phyloP scores from a whole-genome alignment of 441 rosid genomes.

The Codiaeum variegatum region DNA sequence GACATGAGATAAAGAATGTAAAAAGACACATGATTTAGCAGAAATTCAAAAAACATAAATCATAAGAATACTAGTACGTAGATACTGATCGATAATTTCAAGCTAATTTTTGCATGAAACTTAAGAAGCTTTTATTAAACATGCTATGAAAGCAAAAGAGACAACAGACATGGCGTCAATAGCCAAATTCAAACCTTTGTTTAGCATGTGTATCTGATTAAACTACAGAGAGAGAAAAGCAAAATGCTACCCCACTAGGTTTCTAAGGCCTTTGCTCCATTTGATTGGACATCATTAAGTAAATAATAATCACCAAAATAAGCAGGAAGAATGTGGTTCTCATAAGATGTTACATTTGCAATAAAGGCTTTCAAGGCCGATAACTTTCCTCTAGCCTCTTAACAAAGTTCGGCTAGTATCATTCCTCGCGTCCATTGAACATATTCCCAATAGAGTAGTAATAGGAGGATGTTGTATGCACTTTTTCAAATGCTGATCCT shows the following conservation, averaged over 20 bases:
- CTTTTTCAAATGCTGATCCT: not conserved
- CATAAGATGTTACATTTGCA: not conserved
- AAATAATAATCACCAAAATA: not conserved
- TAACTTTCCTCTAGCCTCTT: not conserved
- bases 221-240: not conserved
- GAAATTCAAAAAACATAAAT: not conserved
- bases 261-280: too few species aligned
- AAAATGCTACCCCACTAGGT: not conserved
- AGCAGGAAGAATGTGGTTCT: not conserved
- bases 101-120: not conserved
- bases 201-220: not conserved
- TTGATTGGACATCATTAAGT: too few species aligned
- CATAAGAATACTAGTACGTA: not conserved
- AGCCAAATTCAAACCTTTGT: not conserved
- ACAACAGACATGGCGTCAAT: not conserved
- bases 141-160: not conserved
- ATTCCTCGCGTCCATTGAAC: not conserved
- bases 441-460: not conserved
- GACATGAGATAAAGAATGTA: not conserved
- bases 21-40: not conserved
- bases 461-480: not conserved
- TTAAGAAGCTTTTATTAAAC: not conserved
- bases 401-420: not conserved
- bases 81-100: not conserved
- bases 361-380: not conserved